These are phyloP conservation scores for Waltiozyma sp. DNA, from an alignment of 1,139 yeast genomes.

Conservation along the genomic window DNA sequence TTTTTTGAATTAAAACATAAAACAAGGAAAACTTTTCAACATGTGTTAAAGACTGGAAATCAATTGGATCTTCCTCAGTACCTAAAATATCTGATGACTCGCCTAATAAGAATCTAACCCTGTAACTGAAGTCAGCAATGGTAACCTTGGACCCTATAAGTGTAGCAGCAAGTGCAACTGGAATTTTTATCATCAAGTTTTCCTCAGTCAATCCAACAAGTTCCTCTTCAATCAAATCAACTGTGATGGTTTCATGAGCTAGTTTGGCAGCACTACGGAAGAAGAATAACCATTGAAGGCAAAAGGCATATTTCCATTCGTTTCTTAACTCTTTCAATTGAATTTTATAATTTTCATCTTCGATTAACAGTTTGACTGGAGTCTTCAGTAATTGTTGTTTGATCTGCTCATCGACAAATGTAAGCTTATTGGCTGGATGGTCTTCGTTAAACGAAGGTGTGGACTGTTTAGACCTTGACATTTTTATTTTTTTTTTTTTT, in stretches of 20 bases:
- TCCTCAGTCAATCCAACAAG: conserved; percentile 28
- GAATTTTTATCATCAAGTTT: conserved; percentile 30
- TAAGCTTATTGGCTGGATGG: conserved; percentile 18
- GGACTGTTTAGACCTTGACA: conserved; percentile 14
- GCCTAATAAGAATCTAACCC: conserved; percentile 36
- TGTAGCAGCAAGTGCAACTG: conserved; percentile 29
- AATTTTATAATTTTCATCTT: conserved; percentile 15
- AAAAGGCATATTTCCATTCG: conserved; percentile 30
- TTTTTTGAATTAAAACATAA: conserved; percentile 27
- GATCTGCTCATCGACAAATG: conserved; percentile 16
- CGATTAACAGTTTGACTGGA: conserved; percentile 17
- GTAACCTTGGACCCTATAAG: conserved; percentile 21
- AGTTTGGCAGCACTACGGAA: conserved; percentile 36
- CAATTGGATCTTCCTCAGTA: conserved; percentile 17
- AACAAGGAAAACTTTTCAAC: conserved; percentile 37
- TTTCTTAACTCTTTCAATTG: conserved; percentile 18
- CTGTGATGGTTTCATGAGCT: conserved; percentile 35
- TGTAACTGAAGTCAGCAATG: conserved; percentile 32
- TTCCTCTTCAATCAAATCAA: conserved; percentile 39
- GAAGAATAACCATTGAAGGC: conserved; percentile 37
- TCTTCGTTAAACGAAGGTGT: conserved; percentile 12
- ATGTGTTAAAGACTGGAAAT: conserved; percentile 30
- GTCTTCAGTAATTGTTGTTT: conserved; percentile 16
- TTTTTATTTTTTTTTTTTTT: conserved; percentile 1
- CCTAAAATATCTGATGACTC: conserved; percentile 19